Base-by-base conservation (phyloP, 495 filamentous ascomycete species). In the Neurospora sp. region DNA sequence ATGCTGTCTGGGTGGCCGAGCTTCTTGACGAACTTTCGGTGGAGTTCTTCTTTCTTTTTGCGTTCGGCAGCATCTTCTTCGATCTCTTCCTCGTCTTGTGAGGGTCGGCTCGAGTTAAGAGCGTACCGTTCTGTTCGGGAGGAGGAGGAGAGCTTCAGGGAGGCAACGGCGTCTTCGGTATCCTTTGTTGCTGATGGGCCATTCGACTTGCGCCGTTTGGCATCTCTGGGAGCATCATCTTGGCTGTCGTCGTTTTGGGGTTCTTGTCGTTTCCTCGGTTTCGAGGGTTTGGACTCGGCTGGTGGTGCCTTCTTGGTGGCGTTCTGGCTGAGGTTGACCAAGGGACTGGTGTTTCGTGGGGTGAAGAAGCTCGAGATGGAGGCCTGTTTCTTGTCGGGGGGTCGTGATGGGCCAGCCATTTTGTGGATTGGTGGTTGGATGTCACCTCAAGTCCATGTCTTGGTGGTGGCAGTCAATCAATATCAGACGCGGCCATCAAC, bases 291-390 rank as follows among this genome's bases (percentile, higher is more conserved):
- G 3, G 44, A 1, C 44, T 71, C 53, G 41, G 68, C 70, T 35
- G 53, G 53, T 3, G 53, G 53, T 35, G 22, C 27, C 35, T 73
- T 69, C 44, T 69, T 74, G 35, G 71, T 53, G 70, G 76, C 68
- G 38, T 73, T 40, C 74, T 76, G 74, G 69, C 71, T 77, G 53
- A 37, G 53, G 53, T 31, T 65, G 27, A 65, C 53, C 71, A 77
- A 69, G 53, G 77, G 79, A 78, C 80, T 80, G 75, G 80, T 75
- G 8, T 91, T 83, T 77, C 88, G 92, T 37, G 88, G 89, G 4
- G 88, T 88, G 80, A 97, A 97, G 83, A 97, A 97, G 79, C 88
- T 94, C 1, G 93, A 94, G 69, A 97, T 90, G 6, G 92, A 91
- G 72, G 91, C 88, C 78, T 97, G 93, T 77, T 91, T 93, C 81